Evolutionary conservation across 2,329 filamentous ascomycete genomes (phyloP).

Genomic region (Celoporthe dispersa): DNA sequence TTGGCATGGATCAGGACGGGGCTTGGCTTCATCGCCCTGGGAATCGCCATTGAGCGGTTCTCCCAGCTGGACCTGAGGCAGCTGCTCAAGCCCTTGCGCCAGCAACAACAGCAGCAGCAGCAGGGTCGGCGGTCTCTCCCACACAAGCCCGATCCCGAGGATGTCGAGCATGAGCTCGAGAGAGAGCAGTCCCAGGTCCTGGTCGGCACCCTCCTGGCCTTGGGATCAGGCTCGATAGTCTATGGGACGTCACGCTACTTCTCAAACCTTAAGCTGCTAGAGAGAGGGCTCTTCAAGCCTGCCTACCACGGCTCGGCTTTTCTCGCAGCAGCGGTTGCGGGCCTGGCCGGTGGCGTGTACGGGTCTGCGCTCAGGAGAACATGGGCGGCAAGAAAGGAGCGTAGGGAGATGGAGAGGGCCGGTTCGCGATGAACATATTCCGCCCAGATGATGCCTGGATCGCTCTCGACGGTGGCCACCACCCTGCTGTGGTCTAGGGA

Average conservation of each 20-base stretch:
- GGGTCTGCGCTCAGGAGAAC: constrained; percentile 34
- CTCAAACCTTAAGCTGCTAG: constrained; percentile 44
- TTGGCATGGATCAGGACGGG: constrained; percentile 57
- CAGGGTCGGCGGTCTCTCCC: constrained; percentile 23
- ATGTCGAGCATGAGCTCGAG: constrained; percentile 32
- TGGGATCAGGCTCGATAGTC: constrained; percentile 49
- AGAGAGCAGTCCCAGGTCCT: constrained; percentile 41
- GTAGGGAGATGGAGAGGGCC: constrained; percentile 24
- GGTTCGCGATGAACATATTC: constrained; percentile 11
- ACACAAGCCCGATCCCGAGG: constrained; percentile 18
- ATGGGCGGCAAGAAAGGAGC: constrained; percentile 31
- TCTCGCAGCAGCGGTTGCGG: constrained; percentile 38
- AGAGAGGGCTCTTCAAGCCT: constrained; percentile 48
- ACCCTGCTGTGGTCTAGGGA: constrained; percentile 4
- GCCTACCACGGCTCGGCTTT: constrained; percentile 39
- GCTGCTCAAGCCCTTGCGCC: constrained; percentile 35
- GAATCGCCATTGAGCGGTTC: constrained; percentile 53
- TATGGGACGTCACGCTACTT: constrained; percentile 55
- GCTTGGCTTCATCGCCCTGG: constrained; percentile 55
- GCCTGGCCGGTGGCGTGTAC: constrained; percentile 38
- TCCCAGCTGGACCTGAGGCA: constrained; percentile 47
- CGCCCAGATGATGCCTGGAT: not conserved
- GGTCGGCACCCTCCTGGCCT: constrained; percentile 47
- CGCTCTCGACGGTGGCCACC: not conserved
- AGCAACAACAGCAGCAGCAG: constrained; percentile 27